Evolutionary conservation across 2,329 filamentous ascomycete genomes (phyloP).

Genomic region (Penicillium sp.): DNA sequence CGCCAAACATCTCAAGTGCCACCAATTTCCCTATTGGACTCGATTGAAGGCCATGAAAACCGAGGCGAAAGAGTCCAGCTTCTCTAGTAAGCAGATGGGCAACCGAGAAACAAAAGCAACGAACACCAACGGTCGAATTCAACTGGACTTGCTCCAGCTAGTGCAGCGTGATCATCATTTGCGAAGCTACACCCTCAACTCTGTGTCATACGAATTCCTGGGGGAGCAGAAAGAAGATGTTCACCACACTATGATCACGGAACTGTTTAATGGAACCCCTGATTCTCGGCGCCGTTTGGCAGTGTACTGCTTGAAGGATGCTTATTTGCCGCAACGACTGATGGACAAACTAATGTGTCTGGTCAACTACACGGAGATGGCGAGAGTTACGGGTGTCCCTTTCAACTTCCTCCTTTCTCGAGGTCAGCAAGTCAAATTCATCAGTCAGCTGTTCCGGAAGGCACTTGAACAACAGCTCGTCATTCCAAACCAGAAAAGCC

Average conservation of each 20-base stretch:
- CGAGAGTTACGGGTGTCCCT: conserved; percentile 95
- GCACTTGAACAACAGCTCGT: conserved; percentile 90
- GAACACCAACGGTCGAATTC: conserved; percentile 90
- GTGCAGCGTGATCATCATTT: conserved; percentile 94
- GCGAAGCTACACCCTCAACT: conserved; percentile 95
- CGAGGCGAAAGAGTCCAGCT: conserved; percentile 73
- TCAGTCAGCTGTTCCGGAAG: conserved; percentile 96
- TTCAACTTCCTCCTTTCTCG: conserved; percentile 92
- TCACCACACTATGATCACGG: conserved; percentile 98
- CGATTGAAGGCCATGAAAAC: conserved; percentile 72
- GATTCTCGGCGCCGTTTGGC: conserved; percentile 89
- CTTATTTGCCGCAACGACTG: conserved; percentile 86
- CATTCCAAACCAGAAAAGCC: conserved; percentile 78
- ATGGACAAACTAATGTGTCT: conserved; percentile 98
- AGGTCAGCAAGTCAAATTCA: conserved; percentile 95
- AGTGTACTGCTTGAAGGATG: conserved; percentile 96
- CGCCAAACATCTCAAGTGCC: conserved; percentile 78
- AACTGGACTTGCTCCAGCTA: conserved; percentile 90
- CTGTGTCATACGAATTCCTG: conserved; percentile 89
- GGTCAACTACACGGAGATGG: conserved; percentile 99
- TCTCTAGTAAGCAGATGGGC: conserved; percentile 98
- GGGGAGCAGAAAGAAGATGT: conserved; percentile 99
- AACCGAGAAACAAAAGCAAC: conserved; percentile 92
- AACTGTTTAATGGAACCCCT: conserved; percentile 92
- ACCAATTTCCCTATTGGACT: conserved; percentile 82